Conservation (phyloP, 495 filamentous ascomycete species). For the Cudoniella acicularis region DNA sequence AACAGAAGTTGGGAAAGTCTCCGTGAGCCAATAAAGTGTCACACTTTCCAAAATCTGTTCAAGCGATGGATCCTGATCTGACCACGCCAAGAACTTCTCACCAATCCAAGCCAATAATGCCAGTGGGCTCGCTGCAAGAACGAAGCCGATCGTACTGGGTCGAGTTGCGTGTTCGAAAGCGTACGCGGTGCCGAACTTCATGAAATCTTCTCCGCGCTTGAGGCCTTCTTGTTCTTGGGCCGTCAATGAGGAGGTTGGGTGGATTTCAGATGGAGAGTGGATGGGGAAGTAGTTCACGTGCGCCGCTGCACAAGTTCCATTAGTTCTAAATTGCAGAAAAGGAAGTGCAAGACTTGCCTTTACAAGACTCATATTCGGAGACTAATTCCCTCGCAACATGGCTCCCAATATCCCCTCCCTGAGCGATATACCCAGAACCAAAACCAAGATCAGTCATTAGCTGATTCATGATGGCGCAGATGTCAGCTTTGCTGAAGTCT, state of each 20-base stretch:
- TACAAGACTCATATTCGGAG: constrained; percentile 31
- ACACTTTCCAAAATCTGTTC: constrained; percentile 55
- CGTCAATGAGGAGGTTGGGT: constrained; percentile 15
- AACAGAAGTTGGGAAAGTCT: constrained; percentile 52
- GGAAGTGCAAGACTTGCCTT: constrained; percentile 28
- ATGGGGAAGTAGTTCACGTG: no score
- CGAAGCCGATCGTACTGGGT: constrained; percentile 59
- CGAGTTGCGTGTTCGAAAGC: constrained; percentile 54
- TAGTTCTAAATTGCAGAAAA: not conserved
- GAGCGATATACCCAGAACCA: constrained; percentile 54
- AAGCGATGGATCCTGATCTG: constrained; percentile 46
- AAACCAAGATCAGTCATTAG: constrained; percentile 61
- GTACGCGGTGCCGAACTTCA: constrained; percentile 45
- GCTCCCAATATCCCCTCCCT: constrained; percentile 66
- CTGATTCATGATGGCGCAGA: constrained; percentile 47
- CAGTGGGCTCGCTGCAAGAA: constrained; percentile 54
- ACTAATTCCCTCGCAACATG: constrained; percentile 42
- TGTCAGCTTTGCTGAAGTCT: constrained; percentile 41
- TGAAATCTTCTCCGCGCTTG: constrained; percentile 33
- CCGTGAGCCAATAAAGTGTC: constrained; percentile 64
- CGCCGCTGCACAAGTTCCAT: no score
- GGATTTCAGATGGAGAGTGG: not conserved
- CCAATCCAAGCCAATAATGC: constrained; percentile 37
- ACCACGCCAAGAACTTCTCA: constrained; percentile 66
- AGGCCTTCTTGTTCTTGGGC: constrained; percentile 35